phyloP scores from a whole-genome alignment of 23 red algal genomes.

The Porphyridium purpureum region DNA sequence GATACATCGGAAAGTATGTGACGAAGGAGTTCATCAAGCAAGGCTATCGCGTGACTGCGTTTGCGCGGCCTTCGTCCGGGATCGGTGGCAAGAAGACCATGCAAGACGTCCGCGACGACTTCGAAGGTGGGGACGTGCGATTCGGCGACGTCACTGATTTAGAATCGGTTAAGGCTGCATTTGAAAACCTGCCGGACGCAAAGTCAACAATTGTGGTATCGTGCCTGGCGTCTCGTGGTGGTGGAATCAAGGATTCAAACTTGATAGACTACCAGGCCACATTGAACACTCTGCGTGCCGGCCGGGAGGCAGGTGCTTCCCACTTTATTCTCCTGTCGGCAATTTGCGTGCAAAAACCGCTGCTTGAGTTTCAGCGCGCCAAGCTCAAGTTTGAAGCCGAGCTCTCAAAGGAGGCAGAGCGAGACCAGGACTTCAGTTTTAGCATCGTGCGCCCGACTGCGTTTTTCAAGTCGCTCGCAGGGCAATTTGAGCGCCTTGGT shows the following conservation, averaged over 20 bases:
- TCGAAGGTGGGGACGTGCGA: conserved; percentile 11
- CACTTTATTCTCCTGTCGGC: conserved; percentile 62
- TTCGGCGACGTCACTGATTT: conserved; percentile 24
- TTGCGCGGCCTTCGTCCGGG: conserved; percentile 22
- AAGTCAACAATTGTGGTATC: conserved; percentile 33
- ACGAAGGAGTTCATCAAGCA: conserved; percentile 19
- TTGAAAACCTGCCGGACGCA: not conserved
- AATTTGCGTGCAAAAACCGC: conserved; percentile 60
- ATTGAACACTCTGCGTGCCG: conserved; percentile 16
- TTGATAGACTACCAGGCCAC: conserved; percentile 38
- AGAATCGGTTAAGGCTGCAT: conserved; percentile 12
- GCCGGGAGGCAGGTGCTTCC: conserved; percentile 2
- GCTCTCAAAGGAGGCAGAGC: conserved; percentile 12
- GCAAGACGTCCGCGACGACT: not conserved
- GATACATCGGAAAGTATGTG: conserved; percentile 53
- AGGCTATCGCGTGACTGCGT: conserved; percentile 40
- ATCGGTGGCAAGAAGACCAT: conserved; percentile 11
- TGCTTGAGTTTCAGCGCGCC: conserved; percentile 54
- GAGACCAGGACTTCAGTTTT: conserved; percentile 25
- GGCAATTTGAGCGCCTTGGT: conserved; percentile 25
- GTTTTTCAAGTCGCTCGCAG: conserved; percentile 68
- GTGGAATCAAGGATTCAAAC: conserved; percentile 44
- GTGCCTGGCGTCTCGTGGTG: conserved; percentile 40
- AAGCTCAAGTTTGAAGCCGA: conserved; percentile 41
- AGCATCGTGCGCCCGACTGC: conserved; percentile 48